Evolutionary conservation across 345 rosid genomes (phyloP), one percentile per base, ranked within the genome.

Genomic region (Rubroshorea leprosula): DNA sequence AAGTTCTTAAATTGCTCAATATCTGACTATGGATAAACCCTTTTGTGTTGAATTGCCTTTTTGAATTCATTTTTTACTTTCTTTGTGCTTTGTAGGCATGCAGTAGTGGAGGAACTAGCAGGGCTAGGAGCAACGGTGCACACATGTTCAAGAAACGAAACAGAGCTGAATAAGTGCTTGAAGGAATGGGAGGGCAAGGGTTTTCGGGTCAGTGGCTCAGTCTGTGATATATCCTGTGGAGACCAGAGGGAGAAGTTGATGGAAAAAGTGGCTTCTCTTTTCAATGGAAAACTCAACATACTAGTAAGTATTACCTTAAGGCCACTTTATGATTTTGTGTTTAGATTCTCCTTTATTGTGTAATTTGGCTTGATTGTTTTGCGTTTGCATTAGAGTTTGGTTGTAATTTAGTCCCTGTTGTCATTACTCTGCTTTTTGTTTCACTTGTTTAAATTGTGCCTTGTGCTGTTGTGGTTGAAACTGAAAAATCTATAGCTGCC

Each of bases 101-200:
- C 89, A 15, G 72, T 75, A 21, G 87, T 85, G 25, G 87, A 75
- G 56, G 89, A 85, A 51, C 72, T 85, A 1, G 85, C 85, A 0
- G 75, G 65, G 17, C 68, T 85, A 15, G 93, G 87, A 13, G 83
- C 89, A 0, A 60, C 20, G 9, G 78, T 85, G 17, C 76, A 83
- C 63, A 77, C 79, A 1, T 85, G 86, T 64, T 76, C 84, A 15
- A 69, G 84, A 41, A 76, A 76, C 59, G 78, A 78, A 63, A 58
- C 39, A 39, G 84, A 80, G 72, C 70, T 85, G 38, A 54, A 60
- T 12, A 65, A 75, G 61, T 73, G 76, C 22, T 61, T 80, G 66
- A 58, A 64, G 48, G 82, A 77, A 49, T 83, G 89, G 86, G 54
- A 51, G 18, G 56, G 52, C 13, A 80, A 79, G 46, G 93, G 85